Percentiles rank a stretch among this genome's conserved stretches.
These are phyloP conservation scores for Begonia fuchsioides DNA, from an alignment of 306 rosid genomes.

Conservation along the genomic window DNA sequence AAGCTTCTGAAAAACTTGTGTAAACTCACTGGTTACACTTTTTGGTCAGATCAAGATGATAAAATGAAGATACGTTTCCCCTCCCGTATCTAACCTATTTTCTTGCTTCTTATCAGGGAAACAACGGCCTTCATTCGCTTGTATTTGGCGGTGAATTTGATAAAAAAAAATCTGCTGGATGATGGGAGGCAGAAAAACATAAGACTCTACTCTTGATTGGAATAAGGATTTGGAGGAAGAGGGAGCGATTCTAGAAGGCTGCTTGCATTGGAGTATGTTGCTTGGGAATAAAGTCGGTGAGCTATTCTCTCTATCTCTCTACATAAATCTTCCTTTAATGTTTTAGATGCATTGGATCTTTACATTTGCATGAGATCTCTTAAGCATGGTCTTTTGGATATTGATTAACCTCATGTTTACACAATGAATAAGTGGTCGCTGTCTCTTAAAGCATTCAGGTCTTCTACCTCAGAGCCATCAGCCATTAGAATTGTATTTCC, in stretches of 20 bases:
- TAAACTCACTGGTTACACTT: too few species aligned
- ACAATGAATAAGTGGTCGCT: conserved; percentile 50
- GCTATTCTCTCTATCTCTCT: conserved; percentile 9
- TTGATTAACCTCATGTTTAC: conserved; percentile 16
- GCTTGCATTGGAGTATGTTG: conserved; percentile 61
- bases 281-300: conserved; percentile 32
- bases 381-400: background rate
- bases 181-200: conserved; percentile 49
- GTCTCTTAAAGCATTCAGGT: conserved; percentile 50
- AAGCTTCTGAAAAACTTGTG: too few species aligned
- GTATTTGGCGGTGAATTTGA: conserved; percentile 36
- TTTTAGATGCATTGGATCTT: conserved; percentile 1
- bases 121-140: background rate
- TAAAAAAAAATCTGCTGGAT: conserved; percentile 46
- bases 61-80: too few species aligned
- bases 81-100: too few species aligned
- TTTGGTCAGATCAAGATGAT: too few species aligned
- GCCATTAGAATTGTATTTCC: conserved; percentile 57
- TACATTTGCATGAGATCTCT: background rate
- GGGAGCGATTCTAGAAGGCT: conserved; percentile 60
- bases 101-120: too few species aligned
- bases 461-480: conserved; percentile 64
- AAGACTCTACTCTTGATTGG: conserved; percentile 40
- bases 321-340: background rate
- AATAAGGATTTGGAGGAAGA: conserved; percentile 53